A percentile compares a stretch with the other conserved stretches of the same genome.
These are phyloP conservation scores for Pythium chondricola DNA, from an alignment of 352 stramenopile genomes.

Conservation along the genomic window DNA sequence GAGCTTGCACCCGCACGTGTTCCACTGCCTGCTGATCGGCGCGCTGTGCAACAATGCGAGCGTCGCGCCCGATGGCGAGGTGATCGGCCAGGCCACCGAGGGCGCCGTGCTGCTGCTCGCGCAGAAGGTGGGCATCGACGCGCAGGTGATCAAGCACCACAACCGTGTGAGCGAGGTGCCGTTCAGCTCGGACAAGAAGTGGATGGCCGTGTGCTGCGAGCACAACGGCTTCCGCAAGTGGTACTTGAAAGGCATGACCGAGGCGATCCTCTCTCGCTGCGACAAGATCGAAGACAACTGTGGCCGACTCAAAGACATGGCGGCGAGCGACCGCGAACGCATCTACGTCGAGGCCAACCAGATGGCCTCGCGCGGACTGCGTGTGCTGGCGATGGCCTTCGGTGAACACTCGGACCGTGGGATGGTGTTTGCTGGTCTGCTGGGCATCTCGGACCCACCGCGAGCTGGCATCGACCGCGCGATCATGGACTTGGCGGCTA, in stretches of 20 bases:
- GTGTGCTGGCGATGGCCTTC: constrained; percentile 88
- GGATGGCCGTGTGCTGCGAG: constrained; percentile 92
- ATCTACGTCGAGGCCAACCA: constrained; percentile 52
- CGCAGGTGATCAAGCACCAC: constrained; percentile 34
- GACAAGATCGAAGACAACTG: constrained; percentile 73
- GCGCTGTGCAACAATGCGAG: constrained; percentile 76
- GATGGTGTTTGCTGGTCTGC: constrained; percentile 90
- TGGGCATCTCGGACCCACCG: constrained; percentile 89
- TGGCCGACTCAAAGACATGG: constrained; percentile 61
- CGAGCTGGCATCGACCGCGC: constrained; percentile 60
- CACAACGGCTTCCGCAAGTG: constrained; percentile 47
- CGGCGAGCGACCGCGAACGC: constrained; percentile 46
- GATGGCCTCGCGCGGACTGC: constrained; percentile 74
- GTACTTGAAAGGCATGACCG: constrained; percentile 81
- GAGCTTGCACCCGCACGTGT: constrained; percentile 56
- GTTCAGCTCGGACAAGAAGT: constrained; percentile 95
- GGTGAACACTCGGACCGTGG: constrained; percentile 70
- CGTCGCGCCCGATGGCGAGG: constrained; percentile 49
- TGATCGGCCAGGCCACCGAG: constrained; percentile 79
- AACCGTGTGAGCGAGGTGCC: constrained; percentile 88
- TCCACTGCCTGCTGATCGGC: constrained; percentile 64
- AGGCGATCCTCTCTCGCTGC: constrained; percentile 68
- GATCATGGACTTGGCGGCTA: constrained; percentile 43
- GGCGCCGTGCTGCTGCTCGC: constrained; percentile 64
- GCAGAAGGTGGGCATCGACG: constrained; percentile 55